phyloP scores from a whole-genome alignment of 1,284 basidiomycete genomes.

The Trichosporon coremiiforme region DNA sequence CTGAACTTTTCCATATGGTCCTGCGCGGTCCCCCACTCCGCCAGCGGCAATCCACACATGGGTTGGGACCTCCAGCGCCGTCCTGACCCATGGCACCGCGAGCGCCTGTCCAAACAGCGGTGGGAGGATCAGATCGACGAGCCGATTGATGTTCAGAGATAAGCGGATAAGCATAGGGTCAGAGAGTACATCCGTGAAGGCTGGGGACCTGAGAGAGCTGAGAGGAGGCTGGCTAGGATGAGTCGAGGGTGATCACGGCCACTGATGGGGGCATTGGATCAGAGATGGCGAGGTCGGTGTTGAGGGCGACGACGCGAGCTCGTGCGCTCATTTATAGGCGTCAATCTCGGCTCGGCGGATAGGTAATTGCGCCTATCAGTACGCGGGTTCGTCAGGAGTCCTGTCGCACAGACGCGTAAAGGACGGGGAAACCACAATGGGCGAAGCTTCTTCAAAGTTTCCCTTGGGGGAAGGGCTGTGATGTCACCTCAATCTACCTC shows the following conservation, averaged over 20 bases:
- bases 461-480: not conserved
- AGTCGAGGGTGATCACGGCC: not conserved
- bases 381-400: not conserved
- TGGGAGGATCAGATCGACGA: not conserved
- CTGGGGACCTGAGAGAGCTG: not conserved
- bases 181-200: not conserved
- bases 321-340: slow-evolving; percentile 11
- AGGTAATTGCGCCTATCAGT: not conserved
- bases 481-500: too few species aligned
- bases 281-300: not conserved
- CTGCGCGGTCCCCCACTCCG: slow-evolving; percentile 5
- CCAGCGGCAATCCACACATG: slow-evolving; percentile 15
- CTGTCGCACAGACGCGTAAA: not conserved
- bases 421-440: not conserved
- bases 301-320: not conserved
- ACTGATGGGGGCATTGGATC: not conserved
- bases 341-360: slow-evolving; percentile 10
- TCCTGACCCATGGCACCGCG: not conserved
- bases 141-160: not conserved
- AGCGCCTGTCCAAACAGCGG: slow-evolving; percentile 1
- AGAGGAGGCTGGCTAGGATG: not conserved
- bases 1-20: not conserved
- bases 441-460: not conserved
- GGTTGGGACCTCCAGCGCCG: slow-evolving; percentile 6
- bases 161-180: not conserved